These are phyloP conservation scores for Ceratocystis albifundus DNA, from an alignment of 2,329 filamentous ascomycete genomes.

Conservation along the genomic window DNA sequence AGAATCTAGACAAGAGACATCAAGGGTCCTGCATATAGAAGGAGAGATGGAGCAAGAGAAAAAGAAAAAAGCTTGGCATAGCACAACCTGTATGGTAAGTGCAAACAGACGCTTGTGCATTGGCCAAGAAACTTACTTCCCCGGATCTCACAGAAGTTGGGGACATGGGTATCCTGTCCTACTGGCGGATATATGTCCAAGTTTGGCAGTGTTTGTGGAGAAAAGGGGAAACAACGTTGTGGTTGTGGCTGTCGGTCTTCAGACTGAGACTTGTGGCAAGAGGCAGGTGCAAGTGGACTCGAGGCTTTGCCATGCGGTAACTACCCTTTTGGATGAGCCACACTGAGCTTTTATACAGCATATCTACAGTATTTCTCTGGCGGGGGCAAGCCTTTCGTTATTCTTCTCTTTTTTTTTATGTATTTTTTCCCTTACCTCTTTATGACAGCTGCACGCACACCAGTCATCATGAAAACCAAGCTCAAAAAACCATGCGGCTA, in stretches of 20 bases:
- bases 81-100: neutral
- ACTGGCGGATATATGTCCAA: constrained; percentile 3
- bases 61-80: neutral
- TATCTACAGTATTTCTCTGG: too few relatives aligned
- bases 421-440: neutral
- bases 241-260: neutral
- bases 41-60: neutral
- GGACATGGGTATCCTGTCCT: neutral
- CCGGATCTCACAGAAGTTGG: constrained; percentile 3
- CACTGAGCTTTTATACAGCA: too few relatives aligned
- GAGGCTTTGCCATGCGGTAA: too few relatives aligned
- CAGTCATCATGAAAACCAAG: neutral
- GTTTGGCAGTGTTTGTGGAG: neutral
- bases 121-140: constrained; percentile 1
- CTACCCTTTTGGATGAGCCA: too few relatives aligned
- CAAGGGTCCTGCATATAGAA: neutral
- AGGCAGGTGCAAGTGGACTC: too few relatives aligned
- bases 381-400: neutral
- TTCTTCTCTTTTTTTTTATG: neutral
- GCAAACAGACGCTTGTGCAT: neutral
- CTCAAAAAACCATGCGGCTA: neutral
- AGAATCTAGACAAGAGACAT: neutral
- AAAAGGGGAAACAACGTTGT: neutral
- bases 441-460: constrained; percentile 3
- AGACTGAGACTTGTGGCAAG: neutral